These are phyloP conservation scores for Vigna nakashimae DNA, from an alignment of 306 rosid species.

Conservation along the genomic window DNA sequence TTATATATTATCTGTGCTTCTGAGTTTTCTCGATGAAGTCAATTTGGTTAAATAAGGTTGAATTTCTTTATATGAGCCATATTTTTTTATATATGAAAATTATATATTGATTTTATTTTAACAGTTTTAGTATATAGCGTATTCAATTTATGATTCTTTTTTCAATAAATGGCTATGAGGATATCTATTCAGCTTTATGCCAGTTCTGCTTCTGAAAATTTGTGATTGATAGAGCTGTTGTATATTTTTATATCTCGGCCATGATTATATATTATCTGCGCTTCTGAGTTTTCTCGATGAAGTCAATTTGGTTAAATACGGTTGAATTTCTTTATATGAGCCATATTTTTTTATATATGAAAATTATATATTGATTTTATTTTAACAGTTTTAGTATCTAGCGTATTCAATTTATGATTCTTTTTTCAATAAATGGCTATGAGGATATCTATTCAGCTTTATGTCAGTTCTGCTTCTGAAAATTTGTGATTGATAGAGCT, in stretches of 20 bases:
- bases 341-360: background rate
- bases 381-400: too few species aligned
- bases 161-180: slow-evolving; percentile 61
- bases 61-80: slow-evolving; percentile 90
- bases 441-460: slow-evolving; percentile 74
- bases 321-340: slow-evolving; percentile 95
- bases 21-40: slow-evolving; percentile 67
- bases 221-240: slow-evolving; percentile 87
- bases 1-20: slow-evolving; percentile 69
- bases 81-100: background rate
- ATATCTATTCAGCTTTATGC: slow-evolving; percentile 74
- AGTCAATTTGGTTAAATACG: slow-evolving; percentile 50
- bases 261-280: slow-evolving; percentile 69
- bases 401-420: background rate
- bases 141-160: background rate
- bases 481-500: slow-evolving; percentile 82
- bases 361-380: background rate
- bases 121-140: too few species aligned
- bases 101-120: background rate
- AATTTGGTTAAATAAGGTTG: slow-evolving; percentile 54
- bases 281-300: slow-evolving; percentile 68
- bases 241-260: slow-evolving; percentile 29
- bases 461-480: slow-evolving; percentile 99
- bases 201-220: slow-evolving; percentile 97
- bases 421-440: slow-evolving; percentile 44